phyloP scores from a whole-genome alignment of 345 rosid genomes.

The Clarkia xantiana region DNA sequence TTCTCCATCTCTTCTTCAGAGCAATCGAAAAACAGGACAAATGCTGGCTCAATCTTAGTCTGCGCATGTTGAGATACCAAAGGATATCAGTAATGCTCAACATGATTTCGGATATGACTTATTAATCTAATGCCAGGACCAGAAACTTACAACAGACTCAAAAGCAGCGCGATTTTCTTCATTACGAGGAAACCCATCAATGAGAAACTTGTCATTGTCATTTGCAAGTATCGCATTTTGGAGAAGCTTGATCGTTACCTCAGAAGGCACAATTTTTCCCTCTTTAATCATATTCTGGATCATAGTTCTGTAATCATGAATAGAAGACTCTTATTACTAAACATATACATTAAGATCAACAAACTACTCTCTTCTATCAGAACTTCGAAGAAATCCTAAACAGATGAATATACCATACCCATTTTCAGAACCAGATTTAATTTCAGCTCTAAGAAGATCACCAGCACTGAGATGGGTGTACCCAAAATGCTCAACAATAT shows the following conservation, averaged over 20 bases:
- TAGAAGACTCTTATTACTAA: neutral
- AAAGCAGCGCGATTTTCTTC: conserved; percentile 67
- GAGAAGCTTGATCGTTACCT: conserved; percentile 69
- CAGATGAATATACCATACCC: conserved; percentile 25
- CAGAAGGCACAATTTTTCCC: conserved; percentile 81
- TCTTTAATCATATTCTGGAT: conserved; percentile 50
- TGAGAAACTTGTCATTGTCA: conserved; percentile 49
- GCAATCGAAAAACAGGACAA: conserved; percentile 51
- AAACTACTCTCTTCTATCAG: neutral
- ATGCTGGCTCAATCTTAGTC: conserved; percentile 53
- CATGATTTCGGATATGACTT: neutral
- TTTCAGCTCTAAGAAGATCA: conserved; percentile 67
- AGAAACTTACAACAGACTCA: conserved; percentile 42
- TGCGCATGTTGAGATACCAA: conserved; percentile 11
- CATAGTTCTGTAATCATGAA: conserved; percentile 33
- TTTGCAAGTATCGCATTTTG: conserved; percentile 47
- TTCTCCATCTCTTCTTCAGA: conserved; percentile 51
- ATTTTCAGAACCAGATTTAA: conserved; percentile 61
- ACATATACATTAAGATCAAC: neutral
- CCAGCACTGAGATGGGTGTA: conserved; percentile 80
- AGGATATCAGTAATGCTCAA: neutral
- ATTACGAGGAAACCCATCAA: conserved; percentile 82
- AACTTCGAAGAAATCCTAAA: neutral
- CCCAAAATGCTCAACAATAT: conserved; percentile 43
- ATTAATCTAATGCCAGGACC: neutral